Evolutionary conservation across 768 basidiomycete species (phyloP).

Genomic region (Amanita exitialis): DNA sequence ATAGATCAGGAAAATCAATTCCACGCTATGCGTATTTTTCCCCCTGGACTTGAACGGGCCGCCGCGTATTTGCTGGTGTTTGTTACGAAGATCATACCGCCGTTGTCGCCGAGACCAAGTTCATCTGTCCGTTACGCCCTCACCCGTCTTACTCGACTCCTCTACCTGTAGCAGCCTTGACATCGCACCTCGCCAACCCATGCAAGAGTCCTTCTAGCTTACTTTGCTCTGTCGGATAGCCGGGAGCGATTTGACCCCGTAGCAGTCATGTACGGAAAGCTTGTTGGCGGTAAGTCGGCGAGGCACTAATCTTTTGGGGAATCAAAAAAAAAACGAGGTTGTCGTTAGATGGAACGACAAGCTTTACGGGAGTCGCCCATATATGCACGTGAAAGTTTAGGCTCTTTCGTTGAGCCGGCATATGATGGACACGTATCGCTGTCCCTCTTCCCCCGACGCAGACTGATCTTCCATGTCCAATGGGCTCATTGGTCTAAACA

Average conservation of each 20-base stretch:
- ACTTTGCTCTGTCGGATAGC: neutral
- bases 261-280: neutral
- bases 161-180: conserved; percentile 3
- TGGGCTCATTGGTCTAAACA: neutral
- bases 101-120: neutral
- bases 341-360: neutral
- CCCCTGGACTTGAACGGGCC: too few relatives aligned
- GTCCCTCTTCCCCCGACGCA: neutral
- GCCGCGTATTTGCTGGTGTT: neutral
- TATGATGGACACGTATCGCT: neutral
- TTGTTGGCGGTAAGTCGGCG: neutral
- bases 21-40: neutral
- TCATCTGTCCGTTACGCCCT: neutral
- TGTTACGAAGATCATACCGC: neutral
- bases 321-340: too few relatives aligned
- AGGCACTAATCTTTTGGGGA: too few relatives aligned
- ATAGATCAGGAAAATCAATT: too few relatives aligned
- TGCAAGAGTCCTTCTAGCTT: neutral
- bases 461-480: neutral
- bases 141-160: conserved; percentile 3
- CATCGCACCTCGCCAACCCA: neutral
- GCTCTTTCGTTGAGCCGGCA: neutral
- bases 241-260: neutral
- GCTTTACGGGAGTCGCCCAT: neutral
- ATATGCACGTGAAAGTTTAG: neutral